A percentile compares a stretch with the other conserved stretches of the same genome.
These are phyloP conservation scores for Crucihimalaya himalaica DNA, from an alignment of 345 rosid genomes.

Conservation along the genomic window DNA sequence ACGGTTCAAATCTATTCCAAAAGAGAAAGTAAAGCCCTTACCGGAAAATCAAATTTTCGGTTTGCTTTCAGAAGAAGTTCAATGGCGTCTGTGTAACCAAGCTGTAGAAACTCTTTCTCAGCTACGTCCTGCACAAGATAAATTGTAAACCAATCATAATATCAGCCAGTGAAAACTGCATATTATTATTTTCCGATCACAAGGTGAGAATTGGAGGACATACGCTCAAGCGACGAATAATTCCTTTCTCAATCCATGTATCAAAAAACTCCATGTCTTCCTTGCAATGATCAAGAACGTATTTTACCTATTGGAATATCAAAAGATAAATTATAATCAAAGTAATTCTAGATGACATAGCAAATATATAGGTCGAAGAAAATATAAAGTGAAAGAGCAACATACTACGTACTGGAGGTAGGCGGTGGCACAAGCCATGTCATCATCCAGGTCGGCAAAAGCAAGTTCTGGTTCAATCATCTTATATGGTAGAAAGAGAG, in stretches of 20 bases:
- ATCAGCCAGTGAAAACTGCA: constrained; percentile 21
- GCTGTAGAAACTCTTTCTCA: constrained; percentile 86
- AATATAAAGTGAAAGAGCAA: constrained; percentile 57
- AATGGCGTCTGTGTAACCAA: constrained; percentile 84
- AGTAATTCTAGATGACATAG: background rate
- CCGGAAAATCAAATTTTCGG: constrained; percentile 90
- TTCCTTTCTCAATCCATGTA: constrained; percentile 97
- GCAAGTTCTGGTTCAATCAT: constrained; percentile 99
- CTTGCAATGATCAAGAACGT: constrained; percentile 85
- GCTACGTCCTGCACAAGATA: constrained; percentile 66
- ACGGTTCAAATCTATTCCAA: background rate
- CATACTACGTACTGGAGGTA: constrained; percentile 99
- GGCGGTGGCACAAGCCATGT: constrained; percentile 99
- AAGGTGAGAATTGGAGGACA: constrained; percentile 47
- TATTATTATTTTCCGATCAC: background rate
- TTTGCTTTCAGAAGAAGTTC: constrained; percentile 82
- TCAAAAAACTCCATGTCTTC: constrained; percentile 99
- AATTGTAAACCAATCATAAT: background rate
- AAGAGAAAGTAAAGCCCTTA: constrained; percentile 36
- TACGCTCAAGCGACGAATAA: constrained; percentile 82
- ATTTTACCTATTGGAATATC: constrained; percentile 59
- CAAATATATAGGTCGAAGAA: constrained; percentile 10
- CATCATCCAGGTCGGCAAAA: constrained; percentile 93
- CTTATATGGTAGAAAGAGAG: constrained; percentile 42
- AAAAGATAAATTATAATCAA: constrained; percentile 24